These are phyloP conservation scores for Asterochloris sp. DNA, from an alignment of 139 green algal species.

Conservation along the genomic window DNA sequence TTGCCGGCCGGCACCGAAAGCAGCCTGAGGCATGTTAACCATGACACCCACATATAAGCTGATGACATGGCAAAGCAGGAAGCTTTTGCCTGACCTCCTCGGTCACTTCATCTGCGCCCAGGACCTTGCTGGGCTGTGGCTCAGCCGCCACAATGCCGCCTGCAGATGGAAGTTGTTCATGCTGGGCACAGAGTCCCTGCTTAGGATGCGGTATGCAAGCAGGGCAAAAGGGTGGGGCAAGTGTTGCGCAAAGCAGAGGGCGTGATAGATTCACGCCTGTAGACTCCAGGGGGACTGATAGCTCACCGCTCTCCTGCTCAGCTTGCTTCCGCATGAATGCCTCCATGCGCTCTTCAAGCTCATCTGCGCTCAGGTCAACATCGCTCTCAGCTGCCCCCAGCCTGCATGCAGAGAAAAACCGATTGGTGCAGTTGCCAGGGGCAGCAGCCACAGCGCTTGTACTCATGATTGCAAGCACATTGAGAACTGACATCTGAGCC, in stretches of 20 bases:
- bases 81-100: constrained; percentile 40
- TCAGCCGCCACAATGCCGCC: constrained; percentile 5
- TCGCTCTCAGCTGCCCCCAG: constrained; percentile 4
- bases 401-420: neutral
- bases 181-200: neutral
- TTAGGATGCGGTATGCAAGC: too few species aligned
- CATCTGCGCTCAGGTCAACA: constrained; percentile 40
- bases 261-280: neutral
- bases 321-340: constrained; percentile 81
- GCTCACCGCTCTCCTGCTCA: constrained; percentile 70
- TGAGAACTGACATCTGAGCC: too few species aligned
- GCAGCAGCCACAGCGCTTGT: too few species aligned
- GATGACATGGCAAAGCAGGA: neutral
- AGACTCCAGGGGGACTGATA: neutral
- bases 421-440: too few species aligned
- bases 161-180: neutral
- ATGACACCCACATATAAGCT: too few species aligned
- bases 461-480: too few species aligned
- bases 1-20: too few species aligned
- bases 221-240: neutral
- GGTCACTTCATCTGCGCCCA: constrained; percentile 43
- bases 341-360: constrained; percentile 77
- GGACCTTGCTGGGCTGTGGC: constrained; percentile 22
- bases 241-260: too few species aligned
- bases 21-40: too few species aligned